A percentile compares a stretch with the other conserved stretches of the same genome.
phyloP scores from a whole-genome alignment of 805 yeast species.

The Lipomyces kockii region DNA sequence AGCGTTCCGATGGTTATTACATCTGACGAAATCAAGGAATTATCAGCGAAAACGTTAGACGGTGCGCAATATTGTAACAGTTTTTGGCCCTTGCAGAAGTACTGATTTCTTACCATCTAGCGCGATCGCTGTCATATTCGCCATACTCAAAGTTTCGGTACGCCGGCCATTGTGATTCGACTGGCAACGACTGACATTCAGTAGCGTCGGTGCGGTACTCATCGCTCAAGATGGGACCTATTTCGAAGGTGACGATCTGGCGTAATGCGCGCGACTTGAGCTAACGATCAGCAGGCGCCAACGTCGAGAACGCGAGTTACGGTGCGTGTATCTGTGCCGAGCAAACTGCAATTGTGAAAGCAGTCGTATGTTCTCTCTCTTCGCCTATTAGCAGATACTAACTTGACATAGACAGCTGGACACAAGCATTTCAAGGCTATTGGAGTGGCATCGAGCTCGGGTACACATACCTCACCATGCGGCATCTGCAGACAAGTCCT shows the following conservation, averaged over 20 bases:
- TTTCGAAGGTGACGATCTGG: conserved; percentile 40
- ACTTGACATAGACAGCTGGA: conserved; percentile 40
- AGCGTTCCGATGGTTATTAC: background rate
- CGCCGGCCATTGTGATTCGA: background rate
- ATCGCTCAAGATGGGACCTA: conserved; percentile 56
- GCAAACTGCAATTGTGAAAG: conserved; percentile 64
- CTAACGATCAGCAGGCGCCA: conserved; percentile 63
- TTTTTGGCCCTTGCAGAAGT: conserved; percentile 25
- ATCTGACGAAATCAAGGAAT: conserved; percentile 8
- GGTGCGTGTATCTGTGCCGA: conserved; percentile 83
- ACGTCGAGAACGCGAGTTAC: conserved; percentile 91
- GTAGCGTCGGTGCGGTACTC: conserved; percentile 78
- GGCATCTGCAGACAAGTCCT: conserved; percentile 93
- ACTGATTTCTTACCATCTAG: conserved; percentile 40
- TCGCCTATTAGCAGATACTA: background rate
- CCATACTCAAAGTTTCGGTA: conserved; percentile 70
- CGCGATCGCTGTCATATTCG: conserved; percentile 60
- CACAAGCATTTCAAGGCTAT: conserved; percentile 56
- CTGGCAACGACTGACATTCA: background rate
- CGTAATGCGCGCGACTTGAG: background rate
- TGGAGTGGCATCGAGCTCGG: conserved; percentile 67
- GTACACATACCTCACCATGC: conserved; percentile 76
- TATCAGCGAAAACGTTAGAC: conserved; percentile 23
- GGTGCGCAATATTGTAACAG: conserved; percentile 11
- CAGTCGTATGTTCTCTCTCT: conserved; percentile 48